Base-by-base conservation (phyloP, 116 monocot species). In the Dioscorea cayenensis region DNA sequence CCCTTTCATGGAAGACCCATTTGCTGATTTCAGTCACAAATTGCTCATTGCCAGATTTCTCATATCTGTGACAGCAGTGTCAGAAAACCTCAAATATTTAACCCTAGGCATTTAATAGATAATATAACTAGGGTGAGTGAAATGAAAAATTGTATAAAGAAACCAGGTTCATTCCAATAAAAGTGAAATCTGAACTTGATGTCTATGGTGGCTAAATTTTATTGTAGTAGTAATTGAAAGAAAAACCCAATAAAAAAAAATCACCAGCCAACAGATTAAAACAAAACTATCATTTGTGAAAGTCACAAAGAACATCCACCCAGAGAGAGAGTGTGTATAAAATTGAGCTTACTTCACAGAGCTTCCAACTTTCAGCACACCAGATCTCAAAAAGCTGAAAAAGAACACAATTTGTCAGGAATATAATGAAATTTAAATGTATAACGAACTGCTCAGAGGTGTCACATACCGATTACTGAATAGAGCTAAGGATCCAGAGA, bases 1-100 rank as follows among this genome's bases (percentile, higher is more conserved):
- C 97, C 67, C 93, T 90, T 75, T 93, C 94, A 72, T 97, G 97
- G 78, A 97, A 97, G 12, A 97, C 86, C 97, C 97, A 97, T 87
- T 97, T 93, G 74, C 86, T 88, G 36, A 90, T 82, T 78, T 92
- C 93, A 70, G 88, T 86, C 37, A 86, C 88, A 80, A 97, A 93
- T 58, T 88, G 93, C 62, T 97, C 88, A 70, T 97, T 97, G 49
- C 97, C 97, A 66, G 97, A 88, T 67, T 81, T 86, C 59, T 90
- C 85, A 67, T 90, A 67, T 28, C 97, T 97, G 82, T 21, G 74
- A 61, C 35, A 67, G 25, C 12, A 29, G 5, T 43, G 43, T 43
- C 36, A 69, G 27, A 70, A 48, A 14, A 70, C 14, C 8, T 49
- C 52, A 50, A 68, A 50, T n/a, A 18, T 68, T 12, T 43, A 43